A percentile compares a stretch with the other conserved stretches of the same genome.
phyloP scores from a whole-genome alignment of 441 rosid species.

The Bruguiera hainesii region DNA sequence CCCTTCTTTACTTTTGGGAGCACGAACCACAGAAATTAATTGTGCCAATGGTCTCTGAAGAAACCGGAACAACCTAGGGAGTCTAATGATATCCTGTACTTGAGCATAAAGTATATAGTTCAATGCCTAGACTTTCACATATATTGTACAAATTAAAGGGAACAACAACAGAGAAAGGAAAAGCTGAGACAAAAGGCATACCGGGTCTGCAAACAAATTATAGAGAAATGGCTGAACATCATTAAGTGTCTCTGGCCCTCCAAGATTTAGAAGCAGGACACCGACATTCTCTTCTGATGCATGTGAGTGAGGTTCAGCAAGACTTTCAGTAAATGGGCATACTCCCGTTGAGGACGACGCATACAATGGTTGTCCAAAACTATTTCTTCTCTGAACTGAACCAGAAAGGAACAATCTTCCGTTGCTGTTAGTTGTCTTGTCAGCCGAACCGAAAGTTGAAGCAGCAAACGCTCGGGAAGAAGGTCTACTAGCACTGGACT shows the following conservation, averaged over 20 bases:
- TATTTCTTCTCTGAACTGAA: slow-evolving; percentile 33
- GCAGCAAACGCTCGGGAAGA: slow-evolving; percentile 22
- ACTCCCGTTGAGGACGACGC: slow-evolving; percentile 34
- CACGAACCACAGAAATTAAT: slow-evolving; percentile 75
- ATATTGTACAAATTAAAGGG: background rate
- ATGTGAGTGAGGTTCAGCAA: slow-evolving; percentile 34
- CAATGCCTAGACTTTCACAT: background rate
- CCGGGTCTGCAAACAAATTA: slow-evolving; percentile 97
- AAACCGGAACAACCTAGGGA: slow-evolving; percentile 78
- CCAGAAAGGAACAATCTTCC: slow-evolving; percentile 19
- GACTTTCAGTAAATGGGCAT: slow-evolving; percentile 32
- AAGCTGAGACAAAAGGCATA: slow-evolving; percentile 28
- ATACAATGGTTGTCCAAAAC: slow-evolving; percentile 32
- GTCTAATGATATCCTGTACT: slow-evolving; percentile 77
- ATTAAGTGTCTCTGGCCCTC: slow-evolving; percentile 90
- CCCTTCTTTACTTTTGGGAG: slow-evolving; percentile 65
- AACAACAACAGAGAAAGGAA: background rate
- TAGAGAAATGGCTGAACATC: slow-evolving; percentile 91
- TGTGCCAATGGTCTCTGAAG: slow-evolving; percentile 76
- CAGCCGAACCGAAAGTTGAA: slow-evolving; percentile 19
- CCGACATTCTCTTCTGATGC: slow-evolving; percentile 66
- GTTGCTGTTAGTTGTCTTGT: slow-evolving; percentile 14
- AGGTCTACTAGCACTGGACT: slow-evolving; percentile 16
- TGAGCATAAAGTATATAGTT: slow-evolving; percentile 8
- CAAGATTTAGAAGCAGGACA: slow-evolving; percentile 84